A percentile compares a stretch with the other conserved stretches of the same genome.
phyloP scores from a whole-genome alignment of 257 asterid species.

The Jacaranda mimosifolia region DNA sequence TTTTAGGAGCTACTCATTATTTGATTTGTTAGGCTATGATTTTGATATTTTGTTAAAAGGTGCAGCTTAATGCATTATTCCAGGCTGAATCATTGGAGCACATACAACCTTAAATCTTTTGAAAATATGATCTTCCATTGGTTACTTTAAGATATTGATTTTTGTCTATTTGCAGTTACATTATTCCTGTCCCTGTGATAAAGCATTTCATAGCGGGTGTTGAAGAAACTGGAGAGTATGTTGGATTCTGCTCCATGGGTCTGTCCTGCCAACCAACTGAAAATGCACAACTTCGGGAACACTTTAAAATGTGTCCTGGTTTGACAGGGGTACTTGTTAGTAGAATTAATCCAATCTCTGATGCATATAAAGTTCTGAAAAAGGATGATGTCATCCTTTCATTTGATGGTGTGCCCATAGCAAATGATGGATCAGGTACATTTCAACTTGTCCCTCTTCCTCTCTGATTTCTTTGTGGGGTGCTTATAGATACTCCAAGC shows the following conservation, averaged over 20 bases:
- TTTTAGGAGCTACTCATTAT: background rate
- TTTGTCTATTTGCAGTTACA: slow-evolving; percentile 62
- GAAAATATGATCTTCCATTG: background rate
- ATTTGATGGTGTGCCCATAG: slow-evolving; percentile 88
- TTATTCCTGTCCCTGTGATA: slow-evolving; percentile 95
- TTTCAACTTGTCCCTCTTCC: slow-evolving; percentile 23
- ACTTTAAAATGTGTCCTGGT: slow-evolving; percentile 73
- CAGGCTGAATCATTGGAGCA: too few species aligned
- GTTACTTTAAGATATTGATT: slow-evolving; percentile 2
- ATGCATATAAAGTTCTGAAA: slow-evolving; percentile 67
- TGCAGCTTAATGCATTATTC: too few species aligned
- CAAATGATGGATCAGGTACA: slow-evolving; percentile 96
- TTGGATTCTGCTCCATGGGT: slow-evolving; percentile 94
- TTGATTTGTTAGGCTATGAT: background rate
- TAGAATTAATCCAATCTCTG: slow-evolving; percentile 82
- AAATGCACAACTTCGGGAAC: slow-evolving; percentile 82
- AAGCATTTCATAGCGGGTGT: slow-evolving; percentile 87
- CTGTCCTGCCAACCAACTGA: slow-evolving; percentile 94
- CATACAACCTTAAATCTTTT: background rate
- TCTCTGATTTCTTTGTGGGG: slow-evolving; percentile 2
- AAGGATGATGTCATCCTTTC: slow-evolving; percentile 90
- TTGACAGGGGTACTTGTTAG: slow-evolving; percentile 89
- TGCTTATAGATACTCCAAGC: background rate
- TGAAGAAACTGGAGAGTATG: slow-evolving; percentile 87
- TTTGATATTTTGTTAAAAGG: too few species aligned